Base-by-base conservation (phyloP, 148 eudicot species). In the Amaranthus cruentus region DNA sequence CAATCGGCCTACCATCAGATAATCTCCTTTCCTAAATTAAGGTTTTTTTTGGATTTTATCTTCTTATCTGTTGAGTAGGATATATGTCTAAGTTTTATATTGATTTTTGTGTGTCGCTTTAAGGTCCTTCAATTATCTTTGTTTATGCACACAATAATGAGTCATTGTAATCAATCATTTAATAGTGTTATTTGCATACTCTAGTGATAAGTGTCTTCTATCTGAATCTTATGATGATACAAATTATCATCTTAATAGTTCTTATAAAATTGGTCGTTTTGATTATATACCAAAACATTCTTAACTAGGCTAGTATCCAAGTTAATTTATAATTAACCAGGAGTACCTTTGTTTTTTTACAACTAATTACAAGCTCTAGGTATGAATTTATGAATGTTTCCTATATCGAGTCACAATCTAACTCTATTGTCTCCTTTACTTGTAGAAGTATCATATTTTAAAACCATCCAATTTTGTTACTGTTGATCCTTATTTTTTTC, bases 1-100 rank as follows among this genome's bases (percentile, higher is more conserved):
- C 60, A 79, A 66, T 75, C 62, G 28, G 62, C 69, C 61, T 59
- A 73, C 73, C 73, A 67, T 68, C 58, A 73, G 75, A 53, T 58
- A 66, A 51, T 69, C 68, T 71, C 56, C 69, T 66, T 69, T 73
- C 62, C 14, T 53, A 49, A 48, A 43, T 70, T 55, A 75, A 80
- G 72, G 79, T 46, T 63, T 74, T 53, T 65, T 54, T 52, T 28
- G 38, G 38, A 28, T 28, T 28, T 28, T 28, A 52, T 46, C 43
- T 79, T 68, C 38, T 66, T 63, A 42, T 52, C 57, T 28, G 38
- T 28, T 28, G 38, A 28, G 38, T 28, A 28, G 38, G 38, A 28
- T 28, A 28, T 28, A 28, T 28, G 46, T 59, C 52, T 51, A 28
- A 28, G 38, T 28, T 28, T 28, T 28, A 28, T 28, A 28, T 1